Evolutionary conservation across 257 asterid species (phyloP).

Genomic region (Eucommia ulmoides): DNA sequence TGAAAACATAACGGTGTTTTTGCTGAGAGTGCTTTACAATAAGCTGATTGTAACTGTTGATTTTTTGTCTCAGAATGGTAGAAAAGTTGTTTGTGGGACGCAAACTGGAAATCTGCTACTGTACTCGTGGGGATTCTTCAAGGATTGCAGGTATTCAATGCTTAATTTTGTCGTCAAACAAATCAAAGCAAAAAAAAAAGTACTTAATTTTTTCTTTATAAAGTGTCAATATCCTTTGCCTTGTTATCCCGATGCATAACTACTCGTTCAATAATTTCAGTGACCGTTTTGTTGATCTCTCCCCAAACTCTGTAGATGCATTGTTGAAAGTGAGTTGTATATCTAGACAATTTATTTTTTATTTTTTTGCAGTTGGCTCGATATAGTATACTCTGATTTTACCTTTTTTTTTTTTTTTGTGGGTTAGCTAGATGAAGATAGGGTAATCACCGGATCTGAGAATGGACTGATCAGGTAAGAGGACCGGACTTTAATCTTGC

Average conservation of each 20-base stretch:
- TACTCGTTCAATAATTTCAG: no score
- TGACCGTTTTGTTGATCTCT: conserved; percentile 80
- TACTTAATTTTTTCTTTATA: no score
- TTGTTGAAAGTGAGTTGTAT: conserved; percentile 81
- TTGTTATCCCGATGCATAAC: no score
- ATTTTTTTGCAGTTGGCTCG: no score
- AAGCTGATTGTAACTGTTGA: conserved; percentile 9
- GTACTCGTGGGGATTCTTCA: conserved; percentile 98
- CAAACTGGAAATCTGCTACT: conserved; percentile 61
- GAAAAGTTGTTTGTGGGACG: conserved; percentile 77
- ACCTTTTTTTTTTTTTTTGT: conserved; percentile 3
- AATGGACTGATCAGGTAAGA: conserved; percentile 77
- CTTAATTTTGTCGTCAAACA: background rate
- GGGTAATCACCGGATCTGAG: conserved; percentile 74
- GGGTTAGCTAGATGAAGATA: conserved; percentile 82
- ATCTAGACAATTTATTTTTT: no score
- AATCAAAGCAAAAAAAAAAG: no score
- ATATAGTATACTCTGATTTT: no score
- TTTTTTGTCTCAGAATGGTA: conserved; percentile 53
- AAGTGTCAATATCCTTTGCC: no score
- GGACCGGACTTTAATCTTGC: conserved; percentile 2
- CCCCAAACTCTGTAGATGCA: conserved; percentile 74
- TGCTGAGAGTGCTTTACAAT: background rate
- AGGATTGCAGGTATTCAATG: conserved; percentile 73
- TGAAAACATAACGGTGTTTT: no score